Base-by-base conservation (phyloP, 1,284 basidiomycete species). In the Amylostereum chailletii region DNA sequence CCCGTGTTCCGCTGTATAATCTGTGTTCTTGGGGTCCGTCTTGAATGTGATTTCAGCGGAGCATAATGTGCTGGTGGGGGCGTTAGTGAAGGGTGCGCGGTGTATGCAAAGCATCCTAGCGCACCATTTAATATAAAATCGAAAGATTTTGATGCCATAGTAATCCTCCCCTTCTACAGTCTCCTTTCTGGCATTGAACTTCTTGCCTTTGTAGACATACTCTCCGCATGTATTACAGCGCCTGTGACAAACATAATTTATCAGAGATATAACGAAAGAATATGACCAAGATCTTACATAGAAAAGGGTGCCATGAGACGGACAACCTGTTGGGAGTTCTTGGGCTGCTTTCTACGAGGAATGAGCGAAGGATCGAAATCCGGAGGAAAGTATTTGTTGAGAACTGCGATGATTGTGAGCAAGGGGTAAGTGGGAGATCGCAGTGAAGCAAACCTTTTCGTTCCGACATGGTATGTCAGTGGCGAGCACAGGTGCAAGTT, bases 21-120 rank as follows among this genome's bases (percentile, higher is more conserved):
- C 94, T 1, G 93, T 95, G 62, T 96, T 97, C 76, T 95, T 95
- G 6, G 95, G 96, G 65, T 99, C 96, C 0, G 95, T 99, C 68
- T 98, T 98, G 83, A 99, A 99, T 0, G 96, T 99, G 58, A 99
- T 98, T 65, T 99, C 96, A 5, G 94, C 90, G 2, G 93, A 96
- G 65, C 94, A 97, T 42, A 92, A 71, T 4, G 92, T 94, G 61
- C 94, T 88, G 59, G 48, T 32, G 2, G 7, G 34, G 34, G 30
- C 6, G 44, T 55, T 38, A 53, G 52, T 9, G 7, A 33, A 6
- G 19, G 8, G 27, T n/a, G 31, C 33, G 26, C 11, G 46, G 30
- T 34, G 10, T 29, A 29, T 10, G 19, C 6, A 3, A 10, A 27
- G 5, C 27, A 27, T 6, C 19, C 19, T 5, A n/a, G 64, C 77